Conservation (phyloP, 202 grass and related monocot genomes). For the Dendrocalamus latiflorus region DNA sequence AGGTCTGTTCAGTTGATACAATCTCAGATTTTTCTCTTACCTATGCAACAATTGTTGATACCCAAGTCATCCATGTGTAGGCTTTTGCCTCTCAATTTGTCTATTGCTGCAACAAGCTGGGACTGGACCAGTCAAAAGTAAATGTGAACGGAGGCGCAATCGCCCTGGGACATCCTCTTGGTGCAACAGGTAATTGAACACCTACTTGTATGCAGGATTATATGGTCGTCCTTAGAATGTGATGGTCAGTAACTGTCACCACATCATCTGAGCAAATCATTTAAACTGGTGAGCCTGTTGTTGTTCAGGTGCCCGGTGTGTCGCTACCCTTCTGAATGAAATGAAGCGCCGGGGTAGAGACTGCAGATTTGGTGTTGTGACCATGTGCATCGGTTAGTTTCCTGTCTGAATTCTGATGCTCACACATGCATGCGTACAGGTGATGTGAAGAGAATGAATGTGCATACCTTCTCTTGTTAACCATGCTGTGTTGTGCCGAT, state of each 20-base stretch:
- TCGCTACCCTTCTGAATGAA: constrained; percentile 85
- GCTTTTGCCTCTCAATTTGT: constrained; percentile 93
- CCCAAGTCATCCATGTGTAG: constrained; percentile 21
- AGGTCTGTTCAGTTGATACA: constrained; percentile 38
- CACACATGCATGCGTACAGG: not conserved
- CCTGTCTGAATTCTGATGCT: not conserved
- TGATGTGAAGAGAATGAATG: not conserved
- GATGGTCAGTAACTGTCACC: not conserved
- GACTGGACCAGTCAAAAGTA: constrained; percentile 74
- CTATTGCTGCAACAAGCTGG: constrained; percentile 82
- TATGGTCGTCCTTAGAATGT: not conserved
- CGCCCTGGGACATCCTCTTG: constrained; percentile 86
- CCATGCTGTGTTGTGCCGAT: not conserved
- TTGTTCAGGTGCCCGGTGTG: constrained; percentile 69
- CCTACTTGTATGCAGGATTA: not conserved
- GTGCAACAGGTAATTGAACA: constrained; percentile 65
- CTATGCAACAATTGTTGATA: not conserved
- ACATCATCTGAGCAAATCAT: not conserved
- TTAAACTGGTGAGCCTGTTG: not conserved
- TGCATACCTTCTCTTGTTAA: not conserved
- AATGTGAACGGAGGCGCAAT: constrained; percentile 95
- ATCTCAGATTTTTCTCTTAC: not conserved
- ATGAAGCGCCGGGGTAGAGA: constrained; percentile 96
- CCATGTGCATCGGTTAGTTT: constrained; percentile 81
- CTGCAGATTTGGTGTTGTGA: constrained; percentile 83